phyloP scores from a whole-genome alignment of 257 asterid species.

The Solanum habrochaites region DNA sequence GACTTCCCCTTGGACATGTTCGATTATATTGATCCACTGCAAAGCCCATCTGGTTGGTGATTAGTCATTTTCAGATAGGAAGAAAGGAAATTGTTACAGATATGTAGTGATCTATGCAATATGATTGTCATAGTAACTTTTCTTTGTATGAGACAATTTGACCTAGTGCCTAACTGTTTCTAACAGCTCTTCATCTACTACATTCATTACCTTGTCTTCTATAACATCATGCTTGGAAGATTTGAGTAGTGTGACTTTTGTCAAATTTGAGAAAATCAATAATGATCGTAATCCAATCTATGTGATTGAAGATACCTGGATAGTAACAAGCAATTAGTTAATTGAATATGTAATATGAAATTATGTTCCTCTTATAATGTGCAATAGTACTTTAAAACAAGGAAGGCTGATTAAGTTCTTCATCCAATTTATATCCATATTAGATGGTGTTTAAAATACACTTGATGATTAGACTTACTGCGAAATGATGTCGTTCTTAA shows the following conservation, averaged over 20 bases:
- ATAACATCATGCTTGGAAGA: background rate
- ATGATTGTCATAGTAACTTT: background rate
- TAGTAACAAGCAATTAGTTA: background rate
- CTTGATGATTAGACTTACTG: background rate
- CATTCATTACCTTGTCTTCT: background rate
- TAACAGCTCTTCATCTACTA: background rate
- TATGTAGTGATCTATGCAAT: background rate
- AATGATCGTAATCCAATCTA: background rate
- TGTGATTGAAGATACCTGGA: too few relatives aligned
- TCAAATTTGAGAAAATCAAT: background rate
- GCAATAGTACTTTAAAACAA: background rate
- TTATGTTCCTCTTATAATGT: background rate
- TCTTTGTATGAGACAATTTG: background rate
- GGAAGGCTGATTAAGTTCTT: background rate
- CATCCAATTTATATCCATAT: background rate
- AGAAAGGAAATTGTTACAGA: background rate
- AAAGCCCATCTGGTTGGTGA: conserved; percentile 67
- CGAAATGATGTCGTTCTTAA: background rate
- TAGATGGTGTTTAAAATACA: background rate
- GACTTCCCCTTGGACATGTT: conserved; percentile 68
- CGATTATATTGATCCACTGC: conserved; percentile 50
- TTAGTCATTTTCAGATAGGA: background rate
- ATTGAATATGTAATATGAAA: background rate
- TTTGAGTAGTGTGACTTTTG: background rate
- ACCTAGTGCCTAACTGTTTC: background rate